Evolutionary conservation across 148 eudicot genomes (phyloP).

Genomic region (Nepenthes gracilis): DNA sequence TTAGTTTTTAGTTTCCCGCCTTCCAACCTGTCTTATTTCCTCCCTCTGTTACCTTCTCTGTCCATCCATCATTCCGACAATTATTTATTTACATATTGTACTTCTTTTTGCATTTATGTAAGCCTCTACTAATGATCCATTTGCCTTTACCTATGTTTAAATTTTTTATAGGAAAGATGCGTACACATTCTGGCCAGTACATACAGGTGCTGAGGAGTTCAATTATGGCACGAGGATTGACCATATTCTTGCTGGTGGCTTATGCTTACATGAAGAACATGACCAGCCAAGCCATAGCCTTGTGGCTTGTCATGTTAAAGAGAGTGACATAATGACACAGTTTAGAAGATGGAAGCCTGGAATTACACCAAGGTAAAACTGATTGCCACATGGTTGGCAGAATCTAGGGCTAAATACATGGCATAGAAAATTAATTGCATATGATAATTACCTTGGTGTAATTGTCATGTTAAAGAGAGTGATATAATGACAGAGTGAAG

Average conservation of each 20-base stretch:
- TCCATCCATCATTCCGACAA: no score
- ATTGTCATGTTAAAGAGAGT: conserved; percentile 83
- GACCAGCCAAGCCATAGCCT: conserved; percentile 45
- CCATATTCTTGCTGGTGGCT: conserved; percentile 73
- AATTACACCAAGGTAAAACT: conserved; percentile 47
- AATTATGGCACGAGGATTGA: conserved; percentile 93
- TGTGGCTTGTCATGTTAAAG: conserved; percentile 67
- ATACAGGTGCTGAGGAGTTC: conserved; percentile 84
- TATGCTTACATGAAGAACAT: conserved; percentile 53
- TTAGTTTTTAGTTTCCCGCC: no score
- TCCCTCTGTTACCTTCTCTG: no score
- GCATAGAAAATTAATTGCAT: no score
- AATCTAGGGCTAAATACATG: no score
- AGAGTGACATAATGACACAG: conserved; percentile 78
- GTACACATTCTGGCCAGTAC: conserved; percentile 82
- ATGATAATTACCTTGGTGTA: no score
- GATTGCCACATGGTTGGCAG: neutral
- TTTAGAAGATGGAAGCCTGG: conserved; percentile 86
- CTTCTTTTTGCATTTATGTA: neutral
- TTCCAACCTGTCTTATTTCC: no score
- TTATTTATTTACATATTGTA: neutral
- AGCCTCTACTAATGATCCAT: neutral
- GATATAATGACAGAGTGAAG: conserved; percentile 71
- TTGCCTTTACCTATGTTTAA: conserved; percentile 2
- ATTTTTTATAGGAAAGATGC: conserved; percentile 59